A percentile compares a stretch with the other conserved stretches of the same genome.
Evolutionary conservation across 1,284 basidiomycete species (phyloP).

Genomic region (Coniferiporia weirii): DNA sequence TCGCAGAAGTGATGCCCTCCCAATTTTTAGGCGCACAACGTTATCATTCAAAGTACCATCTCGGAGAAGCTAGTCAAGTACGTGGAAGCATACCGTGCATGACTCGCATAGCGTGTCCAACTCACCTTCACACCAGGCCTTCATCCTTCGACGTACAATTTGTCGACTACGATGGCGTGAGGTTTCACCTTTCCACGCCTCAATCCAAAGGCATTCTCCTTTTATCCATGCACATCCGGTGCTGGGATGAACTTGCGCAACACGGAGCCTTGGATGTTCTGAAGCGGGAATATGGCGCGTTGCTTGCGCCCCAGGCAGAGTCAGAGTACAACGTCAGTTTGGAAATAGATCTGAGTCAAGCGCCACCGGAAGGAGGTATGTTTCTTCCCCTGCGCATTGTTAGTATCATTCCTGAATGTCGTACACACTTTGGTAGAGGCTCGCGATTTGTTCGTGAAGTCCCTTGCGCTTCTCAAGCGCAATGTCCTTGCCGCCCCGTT

Average conservation of each 20-base stretch:
- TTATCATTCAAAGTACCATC: constrained; percentile 89
- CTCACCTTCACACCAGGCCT: constrained; percentile 50
- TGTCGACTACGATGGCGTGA: constrained; percentile 96
- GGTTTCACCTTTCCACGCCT: constrained; percentile 89
- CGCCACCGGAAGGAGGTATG: constrained; percentile 78
- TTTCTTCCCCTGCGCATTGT: constrained; percentile 21
- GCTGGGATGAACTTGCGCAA: constrained; percentile 90
- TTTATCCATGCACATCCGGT: constrained; percentile 95
- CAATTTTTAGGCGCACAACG: constrained; percentile 69
- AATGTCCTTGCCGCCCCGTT: constrained; percentile 96
- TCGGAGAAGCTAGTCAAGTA: constrained; percentile 88
- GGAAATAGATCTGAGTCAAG: constrained; percentile 80
- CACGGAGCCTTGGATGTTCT: constrained; percentile 86
- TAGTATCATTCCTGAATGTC: constrained; percentile 7
- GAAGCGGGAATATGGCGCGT: constrained; percentile 77
- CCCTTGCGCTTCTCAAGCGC: constrained; percentile 85
- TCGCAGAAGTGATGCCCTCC: background rate
- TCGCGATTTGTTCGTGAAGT: constrained; percentile 75
- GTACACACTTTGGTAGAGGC: constrained; percentile 48
- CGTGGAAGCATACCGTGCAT: constrained; percentile 25
- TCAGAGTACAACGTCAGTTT: constrained; percentile 89
- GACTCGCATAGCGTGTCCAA: constrained; percentile 11
- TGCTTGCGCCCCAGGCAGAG: constrained; percentile 63
- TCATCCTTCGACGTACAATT: constrained; percentile 91
- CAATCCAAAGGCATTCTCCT: constrained; percentile 77